Evolutionary conservation across 2,329 filamentous ascomycete genomes (phyloP).

Genomic region (Coleophoma crateriformis): DNA sequence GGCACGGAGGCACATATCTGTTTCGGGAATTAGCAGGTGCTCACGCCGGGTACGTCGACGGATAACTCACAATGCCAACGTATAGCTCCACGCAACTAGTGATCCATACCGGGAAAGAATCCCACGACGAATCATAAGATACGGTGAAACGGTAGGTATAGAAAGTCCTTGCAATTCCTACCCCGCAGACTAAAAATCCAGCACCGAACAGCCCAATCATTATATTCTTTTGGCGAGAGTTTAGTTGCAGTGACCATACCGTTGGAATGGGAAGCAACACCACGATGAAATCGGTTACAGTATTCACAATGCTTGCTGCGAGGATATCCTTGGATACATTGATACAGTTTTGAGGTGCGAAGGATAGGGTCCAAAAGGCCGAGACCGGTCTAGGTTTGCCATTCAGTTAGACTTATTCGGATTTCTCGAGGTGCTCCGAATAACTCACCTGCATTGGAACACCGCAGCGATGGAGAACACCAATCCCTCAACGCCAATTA

Average conservation of each 20-base stretch:
- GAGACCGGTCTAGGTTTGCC: conserved; percentile 28
- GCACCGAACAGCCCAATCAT: conserved; percentile 41
- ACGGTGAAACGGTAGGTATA: conserved; percentile 23
- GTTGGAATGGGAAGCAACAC: conserved; percentile 43
- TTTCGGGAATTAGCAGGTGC: background rate
- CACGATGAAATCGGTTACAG: conserved; percentile 48
- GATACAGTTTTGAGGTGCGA: conserved; percentile 32
- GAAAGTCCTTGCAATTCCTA: conserved; percentile 30
- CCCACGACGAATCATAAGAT: conserved; percentile 28
- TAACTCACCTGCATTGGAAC: background rate
- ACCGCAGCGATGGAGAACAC: background rate
- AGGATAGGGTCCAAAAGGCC: conserved; percentile 29
- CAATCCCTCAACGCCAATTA: background rate
- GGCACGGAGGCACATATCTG: conserved; percentile 39
- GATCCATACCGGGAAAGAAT: conserved; percentile 27
- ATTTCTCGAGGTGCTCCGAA: background rate
- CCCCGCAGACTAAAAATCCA: conserved; percentile 37
- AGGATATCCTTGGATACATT: conserved; percentile 43
- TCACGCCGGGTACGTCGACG: background rate
- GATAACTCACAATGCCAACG: conserved; percentile 32
- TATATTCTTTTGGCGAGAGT: conserved; percentile 38
- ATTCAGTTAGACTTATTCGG: background rate
- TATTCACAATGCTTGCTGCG: conserved; percentile 51
- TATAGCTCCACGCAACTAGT: conserved; percentile 32
- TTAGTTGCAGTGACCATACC: conserved; percentile 37